These are phyloP conservation scores for Globisporangium heterothallicum DNA, from an alignment of 352 stramenopile species.

Conservation along the genomic window DNA sequence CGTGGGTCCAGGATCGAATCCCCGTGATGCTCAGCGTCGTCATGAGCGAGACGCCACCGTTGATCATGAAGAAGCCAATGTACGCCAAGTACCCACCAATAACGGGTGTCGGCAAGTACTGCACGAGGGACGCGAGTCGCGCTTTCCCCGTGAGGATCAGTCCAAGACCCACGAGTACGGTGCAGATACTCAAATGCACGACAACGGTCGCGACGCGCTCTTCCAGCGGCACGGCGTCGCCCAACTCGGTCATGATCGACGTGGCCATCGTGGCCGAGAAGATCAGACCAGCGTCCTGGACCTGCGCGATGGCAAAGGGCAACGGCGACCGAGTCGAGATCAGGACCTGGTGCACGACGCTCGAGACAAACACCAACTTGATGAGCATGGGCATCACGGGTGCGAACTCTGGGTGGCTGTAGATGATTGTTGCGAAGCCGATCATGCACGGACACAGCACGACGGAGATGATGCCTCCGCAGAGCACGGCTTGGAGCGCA, in stretches of 20 bases:
- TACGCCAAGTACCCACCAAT: conserved; percentile 95
- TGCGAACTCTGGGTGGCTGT: conserved; percentile 62
- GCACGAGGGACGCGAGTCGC: conserved; percentile 90
- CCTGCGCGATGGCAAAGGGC: conserved; percentile 94
- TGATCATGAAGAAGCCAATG: conserved; percentile 95
- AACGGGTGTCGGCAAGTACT: conserved; percentile 94
- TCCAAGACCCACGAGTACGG: conserved; percentile 85
- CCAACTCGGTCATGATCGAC: conserved; percentile 79
- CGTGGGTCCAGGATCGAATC: conserved; percentile 54
- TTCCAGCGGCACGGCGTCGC: conserved; percentile 39
- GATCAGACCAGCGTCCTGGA: conserved; percentile 96
- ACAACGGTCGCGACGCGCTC: conserved; percentile 88
- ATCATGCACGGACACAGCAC: conserved; percentile 62
- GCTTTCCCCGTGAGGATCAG: conserved; percentile 89
- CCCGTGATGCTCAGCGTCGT: conserved; percentile 73
- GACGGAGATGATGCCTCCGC: conserved; percentile 86
- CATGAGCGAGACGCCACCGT: conserved; percentile 86
- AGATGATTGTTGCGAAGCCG: conserved; percentile 94
- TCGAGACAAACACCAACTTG: conserved; percentile 93
- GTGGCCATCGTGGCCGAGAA: conserved; percentile 93
- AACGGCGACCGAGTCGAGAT: conserved; percentile 90
- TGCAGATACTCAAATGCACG: conserved; percentile 89
- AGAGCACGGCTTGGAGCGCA: conserved; percentile 61
- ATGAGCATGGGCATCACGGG: conserved; percentile 53
- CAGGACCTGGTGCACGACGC: conserved; percentile 91